Conservation (phyloP, 257 asterid species). For the Asclepias syriaca region DNA sequence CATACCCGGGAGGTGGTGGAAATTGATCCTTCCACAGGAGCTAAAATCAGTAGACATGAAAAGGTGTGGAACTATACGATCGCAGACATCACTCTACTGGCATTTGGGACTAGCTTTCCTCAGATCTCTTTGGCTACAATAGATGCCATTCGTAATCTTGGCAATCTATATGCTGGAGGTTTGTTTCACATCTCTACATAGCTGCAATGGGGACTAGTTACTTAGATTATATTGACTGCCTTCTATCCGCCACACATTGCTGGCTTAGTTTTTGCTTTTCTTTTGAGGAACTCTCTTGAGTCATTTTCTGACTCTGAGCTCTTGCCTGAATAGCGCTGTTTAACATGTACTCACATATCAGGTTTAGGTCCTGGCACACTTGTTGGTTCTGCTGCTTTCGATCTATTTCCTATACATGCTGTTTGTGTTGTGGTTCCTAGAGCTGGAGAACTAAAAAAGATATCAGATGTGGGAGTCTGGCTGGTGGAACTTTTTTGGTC, state of each 20-base stretch:
- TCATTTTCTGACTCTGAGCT: neutral
- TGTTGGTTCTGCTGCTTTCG: constrained; percentile 97
- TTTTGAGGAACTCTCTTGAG: neutral
- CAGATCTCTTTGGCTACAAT: constrained; percentile 94
- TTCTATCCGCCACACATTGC: neutral
- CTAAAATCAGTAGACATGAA: constrained; percentile 35
- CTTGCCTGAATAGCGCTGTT: neutral
- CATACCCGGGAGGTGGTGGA: constrained; percentile 60
- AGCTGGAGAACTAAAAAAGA: constrained; percentile 87
- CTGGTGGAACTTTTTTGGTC: constrained; percentile 97
- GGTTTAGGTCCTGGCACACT: constrained; percentile 99
- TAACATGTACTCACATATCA: constrained; percentile 13
- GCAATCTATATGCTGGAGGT: constrained; percentile 86
- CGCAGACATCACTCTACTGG: constrained; percentile 84
- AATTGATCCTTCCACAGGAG: constrained; percentile 56
- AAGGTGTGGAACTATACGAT: constrained; percentile 90
- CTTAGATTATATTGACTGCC: neutral
- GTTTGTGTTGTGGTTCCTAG: constrained; percentile 92
- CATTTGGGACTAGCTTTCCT: constrained; percentile 97
- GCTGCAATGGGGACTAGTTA: neutral
- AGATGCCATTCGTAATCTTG: constrained; percentile 82
- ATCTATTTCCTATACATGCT: constrained; percentile 94
- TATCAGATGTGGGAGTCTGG: constrained; percentile 93
- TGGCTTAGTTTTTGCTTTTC: neutral
- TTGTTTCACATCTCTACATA: constrained; percentile 15